Conservation (phyloP, 2,329 filamentous ascomycete genomes). For the Colletotrichum cuscutae region DNA sequence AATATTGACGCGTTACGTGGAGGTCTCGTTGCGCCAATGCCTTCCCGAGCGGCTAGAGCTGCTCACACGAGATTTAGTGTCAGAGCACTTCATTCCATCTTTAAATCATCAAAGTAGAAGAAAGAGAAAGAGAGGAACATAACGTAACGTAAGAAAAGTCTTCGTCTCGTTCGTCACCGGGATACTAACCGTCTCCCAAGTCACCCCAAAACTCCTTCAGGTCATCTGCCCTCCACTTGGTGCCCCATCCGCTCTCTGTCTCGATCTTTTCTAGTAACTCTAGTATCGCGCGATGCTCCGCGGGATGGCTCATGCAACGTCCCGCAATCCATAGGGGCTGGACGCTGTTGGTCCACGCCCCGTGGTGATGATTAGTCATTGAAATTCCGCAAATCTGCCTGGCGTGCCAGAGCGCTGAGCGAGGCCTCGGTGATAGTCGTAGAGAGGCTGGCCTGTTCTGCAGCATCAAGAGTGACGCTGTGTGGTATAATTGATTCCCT, state of each 20-base stretch:
- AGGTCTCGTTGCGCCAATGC: constrained; percentile 29
- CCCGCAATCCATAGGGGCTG: constrained; percentile 69
- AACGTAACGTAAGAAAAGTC: background rate
- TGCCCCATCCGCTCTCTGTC: constrained; percentile 62
- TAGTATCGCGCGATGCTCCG: constrained; percentile 51
- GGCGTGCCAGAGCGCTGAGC: constrained; percentile 64
- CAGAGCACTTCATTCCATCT: constrained; percentile 19
- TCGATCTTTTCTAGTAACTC: constrained; percentile 62
- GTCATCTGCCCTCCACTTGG: constrained; percentile 62
- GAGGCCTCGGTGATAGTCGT: constrained; percentile 34
- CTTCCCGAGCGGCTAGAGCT: constrained; percentile 26
- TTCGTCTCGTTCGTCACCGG: constrained; percentile 5
- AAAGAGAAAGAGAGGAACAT: no score
- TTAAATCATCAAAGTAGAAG: constrained; percentile 1
- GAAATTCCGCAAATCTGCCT: constrained; percentile 67
- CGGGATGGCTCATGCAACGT: constrained; percentile 61
- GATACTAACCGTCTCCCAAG: constrained; percentile 34
- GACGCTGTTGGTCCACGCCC: constrained; percentile 66
- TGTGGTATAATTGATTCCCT: constrained; percentile 67
- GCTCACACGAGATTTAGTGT: constrained; percentile 13
- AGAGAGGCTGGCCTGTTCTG: constrained; percentile 49
- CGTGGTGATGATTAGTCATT: constrained; percentile 64
- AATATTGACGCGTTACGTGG: constrained; percentile 31
- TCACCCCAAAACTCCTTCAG: constrained; percentile 54
- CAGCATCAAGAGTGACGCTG: constrained; percentile 63